Evolutionary conservation across 83 land plant genomes (phyloP), one percentile per base, ranked within the genome.

Genomic region (Diphasiastrum complanatum): DNA sequence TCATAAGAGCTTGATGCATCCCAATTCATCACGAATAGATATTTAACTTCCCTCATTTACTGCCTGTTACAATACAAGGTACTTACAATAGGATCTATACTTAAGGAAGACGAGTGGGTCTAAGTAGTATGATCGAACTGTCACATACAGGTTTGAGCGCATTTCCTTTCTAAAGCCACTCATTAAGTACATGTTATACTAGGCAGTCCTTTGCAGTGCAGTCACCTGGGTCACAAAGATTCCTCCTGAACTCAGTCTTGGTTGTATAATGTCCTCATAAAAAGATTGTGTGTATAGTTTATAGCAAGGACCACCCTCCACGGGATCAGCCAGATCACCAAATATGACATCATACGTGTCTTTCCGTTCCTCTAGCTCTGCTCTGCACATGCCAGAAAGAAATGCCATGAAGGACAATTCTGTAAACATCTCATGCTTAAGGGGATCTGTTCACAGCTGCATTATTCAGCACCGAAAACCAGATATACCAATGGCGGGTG

Each of bases 281-380:
- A 91, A 91, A 12, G 85, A 80, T 51, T 85, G 81, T 0, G 95
- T 87, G 64, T 91, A 91, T 10, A 91, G 85, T 51, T 84, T 79
- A 54, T 87, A 91, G 74, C 97, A 91, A 6, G 97, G 97, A 22
- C 97, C 97, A 30, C 90, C 95, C 66, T 87, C 85, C 28, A 91
- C 76, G 1, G 97, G 97, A 28, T 91, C 97, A 16, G 95, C 95
- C 37, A 91, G 70, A 68, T 91, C 97, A 50, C 95, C 97, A 1
- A 91, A 72, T 48, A 91, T 87, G 43, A 91, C 68, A 37, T 91
- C 97, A 61, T 72, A 91, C 45, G 65, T 75, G 41, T 87, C 97
- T 4, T 72, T 54, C 23, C 81, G 76, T 5, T 34, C 62, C 67
- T 84, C 75, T 43, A 91, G 52, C 64, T 87, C 97, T 34, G 68